Base-by-base conservation (phyloP, 352 stramenopile species). In the Ophiocytium majus region DNA sequence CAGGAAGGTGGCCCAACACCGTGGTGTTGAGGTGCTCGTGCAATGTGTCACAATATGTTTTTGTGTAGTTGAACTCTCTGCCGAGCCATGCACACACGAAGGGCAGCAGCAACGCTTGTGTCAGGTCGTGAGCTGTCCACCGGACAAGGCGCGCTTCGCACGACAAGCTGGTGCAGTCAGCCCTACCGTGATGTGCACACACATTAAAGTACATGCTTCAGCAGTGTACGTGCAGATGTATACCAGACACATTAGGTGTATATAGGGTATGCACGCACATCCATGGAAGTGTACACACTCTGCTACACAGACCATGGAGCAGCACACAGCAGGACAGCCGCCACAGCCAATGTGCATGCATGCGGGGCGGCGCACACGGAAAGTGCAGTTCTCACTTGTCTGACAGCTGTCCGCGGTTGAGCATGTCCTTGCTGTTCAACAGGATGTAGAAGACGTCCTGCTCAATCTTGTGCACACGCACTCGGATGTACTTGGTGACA, bases 381-480 rank as follows among this genome's bases (percentile, higher is more conserved):
- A 28, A 19, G 19, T 17, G 28, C 28, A 32, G 9, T 9, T 33
- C 43, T 37, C 19, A 87, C 83, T 75, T 85, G 50, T 87, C 83
- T 50, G 79, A 87, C 19, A 87, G 31, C 33, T 74, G 82, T 19
- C 82, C 82, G 43, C 43, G 5, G 43, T 14, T 57, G 43, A 84
- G 75, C 63, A 84, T 63, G 34, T 34, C 82, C 19, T 84, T 81
- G 33, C 0, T 75, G 33, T 9, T 64, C 1, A 49, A 49, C 17
- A 87, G 66, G 19, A 87, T 71, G 35, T 84, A 79, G 23, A 87
- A 35, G 49, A 81, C 83, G 37, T 87, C 81, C n/a, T 75, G 81
- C 82, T 90, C 87, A 35, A 90, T 85, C 81, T 90, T 90, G 35
- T 84, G 64, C 57, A 90, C 36, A 63, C 87, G 79, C 63, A 80